Evolutionary conservation across 768 basidiomycete genomes (phyloP).

Genomic region (Hebeloma cylindrosporum): DNA sequence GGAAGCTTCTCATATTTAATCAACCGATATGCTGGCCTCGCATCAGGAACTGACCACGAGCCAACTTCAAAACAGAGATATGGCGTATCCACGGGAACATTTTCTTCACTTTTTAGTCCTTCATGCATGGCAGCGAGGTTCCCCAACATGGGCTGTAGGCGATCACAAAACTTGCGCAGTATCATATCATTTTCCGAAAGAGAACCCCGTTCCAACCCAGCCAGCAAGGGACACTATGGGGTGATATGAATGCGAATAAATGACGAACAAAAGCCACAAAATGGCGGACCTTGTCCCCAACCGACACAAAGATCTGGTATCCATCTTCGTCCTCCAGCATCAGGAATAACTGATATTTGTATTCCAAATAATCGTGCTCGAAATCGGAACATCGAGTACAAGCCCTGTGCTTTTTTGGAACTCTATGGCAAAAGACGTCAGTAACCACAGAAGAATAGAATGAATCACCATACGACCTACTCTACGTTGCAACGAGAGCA

Average conservation of each 20-base stretch:
- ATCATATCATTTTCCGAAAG: slow-evolving; percentile 38
- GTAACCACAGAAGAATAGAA: not conserved
- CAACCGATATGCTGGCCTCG: slow-evolving; percentile 26
- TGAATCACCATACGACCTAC: slow-evolving; percentile 38
- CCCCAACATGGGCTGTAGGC: slow-evolving; percentile 48
- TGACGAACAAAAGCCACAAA: not conserved
- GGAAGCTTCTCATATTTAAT: slow-evolving; percentile 13
- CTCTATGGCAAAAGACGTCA: slow-evolving; percentile 32
- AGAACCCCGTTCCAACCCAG: slow-evolving; percentile 44
- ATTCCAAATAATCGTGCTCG: slow-evolving; percentile 48
- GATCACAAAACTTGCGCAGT: slow-evolving; percentile 43
- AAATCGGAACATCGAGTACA: slow-evolving; percentile 57
- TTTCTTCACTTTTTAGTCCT: slow-evolving; percentile 13
- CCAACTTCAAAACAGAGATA: slow-evolving; percentile 23
- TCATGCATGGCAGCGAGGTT: slow-evolving; percentile 44
- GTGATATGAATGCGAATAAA: not conserved
- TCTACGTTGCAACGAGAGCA: slow-evolving; percentile 54
- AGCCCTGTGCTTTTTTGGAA: slow-evolving; percentile 39
- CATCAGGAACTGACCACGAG: slow-evolving; percentile 28
- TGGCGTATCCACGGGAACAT: slow-evolving; percentile 11
- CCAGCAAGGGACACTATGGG: slow-evolving; percentile 42
- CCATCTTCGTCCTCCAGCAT: slow-evolving; percentile 51
- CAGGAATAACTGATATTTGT: slow-evolving; percentile 50
- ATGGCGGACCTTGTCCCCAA: slow-evolving; percentile 49
- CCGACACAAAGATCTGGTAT: slow-evolving; percentile 41